Conservation (phyloP, 495 filamentous ascomycete genomes). For the Penicillium antarcticum region DNA sequence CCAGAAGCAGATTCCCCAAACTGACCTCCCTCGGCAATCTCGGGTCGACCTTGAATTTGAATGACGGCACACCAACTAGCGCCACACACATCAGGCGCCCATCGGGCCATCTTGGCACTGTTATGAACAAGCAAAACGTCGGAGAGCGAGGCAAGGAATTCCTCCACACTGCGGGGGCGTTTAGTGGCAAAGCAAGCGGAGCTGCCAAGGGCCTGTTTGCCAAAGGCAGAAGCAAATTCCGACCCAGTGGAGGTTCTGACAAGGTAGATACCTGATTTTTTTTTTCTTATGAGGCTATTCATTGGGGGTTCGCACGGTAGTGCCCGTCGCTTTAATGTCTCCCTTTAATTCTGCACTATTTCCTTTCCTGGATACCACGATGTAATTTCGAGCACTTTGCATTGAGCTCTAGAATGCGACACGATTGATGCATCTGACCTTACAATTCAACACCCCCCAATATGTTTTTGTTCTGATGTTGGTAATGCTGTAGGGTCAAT, state of each 20-base stretch:
- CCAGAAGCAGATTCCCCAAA: constrained; percentile 48
- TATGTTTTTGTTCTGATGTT: constrained; percentile 26
- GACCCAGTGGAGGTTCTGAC: constrained; percentile 55
- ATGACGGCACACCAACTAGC: constrained; percentile 40
- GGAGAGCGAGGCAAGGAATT: constrained; percentile 81
- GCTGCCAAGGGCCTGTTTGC: constrained; percentile 84
- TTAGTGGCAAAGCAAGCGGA: constrained; percentile 67
- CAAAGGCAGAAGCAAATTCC: constrained; percentile 80
- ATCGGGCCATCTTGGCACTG: constrained; percentile 35
- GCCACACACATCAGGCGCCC: constrained; percentile 34
- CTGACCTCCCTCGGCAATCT: constrained; percentile 33
- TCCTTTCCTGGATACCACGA: constrained; percentile 35
- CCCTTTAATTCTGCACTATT: constrained; percentile 31
- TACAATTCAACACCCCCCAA: constrained; percentile 12
- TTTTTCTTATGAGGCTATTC: constrained; percentile 22
- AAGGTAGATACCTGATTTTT: constrained; percentile 74
- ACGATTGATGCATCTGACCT: constrained; percentile 32
- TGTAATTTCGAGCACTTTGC: constrained; percentile 33
- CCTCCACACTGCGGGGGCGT: constrained; percentile 70
- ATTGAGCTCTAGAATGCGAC: constrained; percentile 37
- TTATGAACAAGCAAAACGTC: constrained; percentile 45
- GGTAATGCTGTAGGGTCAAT: constrained; percentile 44
- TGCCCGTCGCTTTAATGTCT: constrained; percentile 17
- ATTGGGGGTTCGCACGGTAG: constrained; percentile 14
- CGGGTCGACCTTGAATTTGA: constrained; percentile 18